Base-by-base conservation (phyloP, 495 filamentous ascomycete species). In the Neurospora cerealis region DNA sequence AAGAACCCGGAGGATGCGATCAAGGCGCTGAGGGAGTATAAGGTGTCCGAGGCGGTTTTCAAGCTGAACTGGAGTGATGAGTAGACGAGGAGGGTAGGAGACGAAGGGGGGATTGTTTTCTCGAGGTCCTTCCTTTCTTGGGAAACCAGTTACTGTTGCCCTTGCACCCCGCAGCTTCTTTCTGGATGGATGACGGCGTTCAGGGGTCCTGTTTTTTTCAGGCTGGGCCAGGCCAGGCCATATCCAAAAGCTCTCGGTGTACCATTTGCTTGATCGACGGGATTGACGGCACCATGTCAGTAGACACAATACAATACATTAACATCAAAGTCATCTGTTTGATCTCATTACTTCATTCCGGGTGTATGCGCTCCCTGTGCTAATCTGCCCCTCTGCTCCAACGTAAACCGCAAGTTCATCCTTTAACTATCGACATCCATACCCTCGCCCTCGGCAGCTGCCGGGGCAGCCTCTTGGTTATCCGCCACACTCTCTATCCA, bases 21-120 rank as follows among this genome's bases (percentile, higher is more conserved):
- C 74, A 86, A 83, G 71, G 87, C 84, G 74, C 84, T 98, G 80
- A 86, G 81, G 79, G 88, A 91, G 40, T 99, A 99, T 83, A 89
- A 87, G 81, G 87, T 90, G 54, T 91, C 91, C 24, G 85, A 90
- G 76, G 90, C 90, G 36, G 85, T 93, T 74, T 91, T 93, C 78
- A 89, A 93, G 77, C 82, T 99, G 81, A 85, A 95, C 73, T 98
- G 96, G 96, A 89, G 86, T 11, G 86, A 88, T 77, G 88, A 93
- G 79, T 91, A 84, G 73, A 72, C 48, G 70, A 66, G 54, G 21
- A 54, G 46, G 21, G 46, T 24, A 28, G 11, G 21, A 28, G 48
- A 28, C n/a, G 21, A 24, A 24, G 48, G 21, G 46, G 13, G 8
- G 34, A 13, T 17, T 21, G 8, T 15, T 70, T 34, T 32, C 24